These are phyloP conservation scores for Periconia sp. DNA, from an alignment of 2,329 filamentous ascomycete genomes.

Conservation along the genomic window DNA sequence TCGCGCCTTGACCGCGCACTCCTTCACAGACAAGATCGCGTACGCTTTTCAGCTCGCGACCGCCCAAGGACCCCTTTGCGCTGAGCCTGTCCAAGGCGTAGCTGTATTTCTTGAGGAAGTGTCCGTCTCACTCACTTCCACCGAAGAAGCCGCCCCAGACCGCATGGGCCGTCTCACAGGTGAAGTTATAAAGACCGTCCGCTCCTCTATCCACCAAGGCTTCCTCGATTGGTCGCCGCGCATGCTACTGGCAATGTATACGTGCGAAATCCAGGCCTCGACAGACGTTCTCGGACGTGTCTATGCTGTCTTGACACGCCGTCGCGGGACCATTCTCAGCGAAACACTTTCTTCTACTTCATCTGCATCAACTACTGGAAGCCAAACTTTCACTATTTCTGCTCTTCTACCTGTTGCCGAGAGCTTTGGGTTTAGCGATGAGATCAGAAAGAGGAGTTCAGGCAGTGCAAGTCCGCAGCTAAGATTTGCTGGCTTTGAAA, in stretches of 20 bases:
- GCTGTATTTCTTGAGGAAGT: slow-evolving; percentile 90
- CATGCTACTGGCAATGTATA: slow-evolving; percentile 97
- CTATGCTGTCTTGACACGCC: slow-evolving; percentile 96
- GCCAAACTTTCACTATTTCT: slow-evolving; percentile 93
- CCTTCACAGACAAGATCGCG: slow-evolving; percentile 86
- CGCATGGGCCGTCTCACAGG: slow-evolving; percentile 79
- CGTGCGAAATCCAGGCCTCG: slow-evolving; percentile 94
- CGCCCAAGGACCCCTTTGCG: slow-evolving; percentile 85
- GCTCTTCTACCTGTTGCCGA: slow-evolving; percentile 89
- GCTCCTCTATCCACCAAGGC: slow-evolving; percentile 79
- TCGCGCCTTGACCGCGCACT: slow-evolving; percentile 61
- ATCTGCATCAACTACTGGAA: slow-evolving; percentile 90
- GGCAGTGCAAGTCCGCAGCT: slow-evolving; percentile 92
- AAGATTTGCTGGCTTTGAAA: slow-evolving; percentile 90
- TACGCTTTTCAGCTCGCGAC: slow-evolving; percentile 95
- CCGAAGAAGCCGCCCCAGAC: slow-evolving; percentile 63
- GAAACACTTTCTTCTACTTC: slow-evolving; percentile 95
- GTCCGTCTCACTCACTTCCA: slow-evolving; percentile 62
- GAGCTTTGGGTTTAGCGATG: slow-evolving; percentile 93
- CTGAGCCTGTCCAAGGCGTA: slow-evolving; percentile 91
- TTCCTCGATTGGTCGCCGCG: slow-evolving; percentile 96
- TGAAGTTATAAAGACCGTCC: slow-evolving; percentile 89
- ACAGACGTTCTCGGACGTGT: slow-evolving; percentile 94
- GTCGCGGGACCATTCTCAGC: slow-evolving; percentile 84
- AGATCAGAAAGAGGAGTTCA: slow-evolving; percentile 92